Evolutionary conservation across 805 yeast genomes (phyloP).

Genomic region (Yarrowia keelungensis): DNA sequence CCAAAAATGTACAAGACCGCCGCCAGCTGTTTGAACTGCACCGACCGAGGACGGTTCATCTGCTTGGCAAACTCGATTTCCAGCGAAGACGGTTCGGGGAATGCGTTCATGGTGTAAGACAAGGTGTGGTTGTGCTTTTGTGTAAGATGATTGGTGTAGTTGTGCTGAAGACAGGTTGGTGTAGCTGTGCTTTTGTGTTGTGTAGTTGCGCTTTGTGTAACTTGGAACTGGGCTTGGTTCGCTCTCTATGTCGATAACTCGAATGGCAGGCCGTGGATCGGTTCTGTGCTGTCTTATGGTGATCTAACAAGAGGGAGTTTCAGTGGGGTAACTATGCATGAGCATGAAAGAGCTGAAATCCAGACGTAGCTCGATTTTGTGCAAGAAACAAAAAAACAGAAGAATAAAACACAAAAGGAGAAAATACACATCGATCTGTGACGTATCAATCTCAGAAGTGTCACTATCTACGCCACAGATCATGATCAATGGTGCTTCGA

Average conservation of each 20-base stretch:
- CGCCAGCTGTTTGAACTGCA: slow-evolving; percentile 45
- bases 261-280: neutral
- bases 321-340: slow-evolving; percentile 29
- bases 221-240: neutral
- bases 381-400: too few species aligned
- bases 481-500: too few species aligned
- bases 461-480: too few species aligned
- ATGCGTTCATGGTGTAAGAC: slow-evolving; percentile 41
- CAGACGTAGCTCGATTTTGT: neutral
- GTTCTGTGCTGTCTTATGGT: neutral
- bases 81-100: slow-evolving; percentile 46
- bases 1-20: slow-evolving; percentile 49
- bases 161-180: neutral
- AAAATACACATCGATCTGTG: too few species aligned
- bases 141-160: too few species aligned
- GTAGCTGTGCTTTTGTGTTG: neutral
- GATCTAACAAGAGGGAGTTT: neutral
- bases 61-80: slow-evolving; percentile 39
- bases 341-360: slow-evolving; percentile 16
- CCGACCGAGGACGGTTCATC: slow-evolving; percentile 40
- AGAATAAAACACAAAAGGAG: neutral
- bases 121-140: too few species aligned
- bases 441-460: too few species aligned
- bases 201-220: neutral
- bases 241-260: neutral